A percentile compares a stretch with the other conserved stretches of the same genome.
Evolutionary conservation across 257 asterid species (phyloP).

Genomic region (Galeopsis tetrahit): DNA sequence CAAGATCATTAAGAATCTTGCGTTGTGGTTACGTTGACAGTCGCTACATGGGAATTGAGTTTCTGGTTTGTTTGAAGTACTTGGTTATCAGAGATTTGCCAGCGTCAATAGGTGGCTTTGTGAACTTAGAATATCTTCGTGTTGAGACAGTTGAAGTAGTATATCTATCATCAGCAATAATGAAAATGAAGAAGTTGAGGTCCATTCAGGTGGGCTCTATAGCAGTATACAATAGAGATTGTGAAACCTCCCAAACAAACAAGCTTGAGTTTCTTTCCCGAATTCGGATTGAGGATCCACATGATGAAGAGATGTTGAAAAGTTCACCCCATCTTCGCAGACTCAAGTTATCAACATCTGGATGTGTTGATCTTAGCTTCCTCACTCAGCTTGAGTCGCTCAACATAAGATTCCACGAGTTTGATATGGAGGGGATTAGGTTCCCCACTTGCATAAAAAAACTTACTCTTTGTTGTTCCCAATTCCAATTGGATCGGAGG

Average conservation of each 20-base stretch:
- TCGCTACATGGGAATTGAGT: not conserved
- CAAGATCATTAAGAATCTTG: conserved; percentile 31
- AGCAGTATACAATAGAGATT: not conserved
- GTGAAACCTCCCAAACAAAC: not conserved
- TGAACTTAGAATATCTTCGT: conserved; percentile 34
- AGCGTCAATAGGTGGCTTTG: conserved; percentile 18
- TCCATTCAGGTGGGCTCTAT: not conserved
- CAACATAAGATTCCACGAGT: not conserved
- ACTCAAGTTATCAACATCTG: conserved; percentile 19
- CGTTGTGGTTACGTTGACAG: not conserved
- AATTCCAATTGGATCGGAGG: not conserved
- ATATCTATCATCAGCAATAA: not conserved
- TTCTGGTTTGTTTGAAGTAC: conserved; percentile 31
- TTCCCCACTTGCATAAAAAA: conserved; percentile 16
- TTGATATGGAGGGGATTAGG: not conserved
- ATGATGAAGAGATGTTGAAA: conserved; percentile 33
- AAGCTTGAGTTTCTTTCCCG: conserved; percentile 27
- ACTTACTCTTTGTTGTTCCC: not conserved
- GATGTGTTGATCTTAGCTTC: not conserved
- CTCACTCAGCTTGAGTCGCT: conserved; percentile 19
- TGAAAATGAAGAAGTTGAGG: conserved; percentile 35
- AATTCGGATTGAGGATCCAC: not conserved
- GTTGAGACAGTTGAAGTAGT: not conserved
- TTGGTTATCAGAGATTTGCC: conserved; percentile 27
- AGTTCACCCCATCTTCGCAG: conserved; percentile 27